Percentiles rank a stretch among this genome's conserved stretches.
Evolutionary conservation across 2,329 filamentous ascomycete genomes (phyloP).

Genomic region (Geosmithia morbida): DNA sequence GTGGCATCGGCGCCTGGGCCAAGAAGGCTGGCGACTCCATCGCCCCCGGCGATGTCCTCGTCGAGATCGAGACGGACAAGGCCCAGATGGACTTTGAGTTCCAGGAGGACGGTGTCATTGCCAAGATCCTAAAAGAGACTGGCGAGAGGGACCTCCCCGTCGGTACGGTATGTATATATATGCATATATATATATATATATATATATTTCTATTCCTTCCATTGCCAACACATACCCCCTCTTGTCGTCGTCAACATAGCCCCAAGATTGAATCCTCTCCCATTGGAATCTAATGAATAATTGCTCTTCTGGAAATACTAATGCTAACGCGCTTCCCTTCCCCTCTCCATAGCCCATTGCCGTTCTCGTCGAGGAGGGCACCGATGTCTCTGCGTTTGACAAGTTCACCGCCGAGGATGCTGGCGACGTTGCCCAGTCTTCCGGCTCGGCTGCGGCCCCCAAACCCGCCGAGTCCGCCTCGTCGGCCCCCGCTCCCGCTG

Average conservation of each 20-base stretch:
- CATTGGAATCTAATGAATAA: conserved; percentile 1
- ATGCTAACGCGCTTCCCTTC: background rate
- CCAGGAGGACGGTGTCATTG: conserved; percentile 92
- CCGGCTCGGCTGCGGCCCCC: conserved; percentile 17
- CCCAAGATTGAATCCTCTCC: background rate
- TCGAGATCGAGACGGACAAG: conserved; percentile 99
- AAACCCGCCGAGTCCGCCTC: conserved; percentile 20
- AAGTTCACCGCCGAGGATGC: conserved; percentile 81
- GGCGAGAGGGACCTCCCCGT: conserved; percentile 91
- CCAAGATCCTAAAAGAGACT: conserved; percentile 84
- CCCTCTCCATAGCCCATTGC: conserved; percentile 69
- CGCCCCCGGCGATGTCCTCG: conserved; percentile 82
- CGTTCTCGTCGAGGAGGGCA: conserved; percentile 82
- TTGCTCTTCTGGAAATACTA: conserved; percentile 3
- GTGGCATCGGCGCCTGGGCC: conserved; percentile 95
- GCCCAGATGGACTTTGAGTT: conserved; percentile 99
- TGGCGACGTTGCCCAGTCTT: conserved; percentile 54
- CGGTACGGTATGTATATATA: conserved; percentile 61
- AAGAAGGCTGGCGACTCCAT: conserved; percentile 89
- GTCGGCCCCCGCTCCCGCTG: conserved; percentile 30
- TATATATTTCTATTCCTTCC: background rate
- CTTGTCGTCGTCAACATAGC: background rate
- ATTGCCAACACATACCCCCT: background rate
- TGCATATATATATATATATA: no score
- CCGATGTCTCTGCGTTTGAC: conserved; percentile 77